Evolutionary conservation across 371 early-diverging fungal species (phyloP), one percentile per base, ranked within the genome.

Genomic region (Nematocida minor): DNA sequence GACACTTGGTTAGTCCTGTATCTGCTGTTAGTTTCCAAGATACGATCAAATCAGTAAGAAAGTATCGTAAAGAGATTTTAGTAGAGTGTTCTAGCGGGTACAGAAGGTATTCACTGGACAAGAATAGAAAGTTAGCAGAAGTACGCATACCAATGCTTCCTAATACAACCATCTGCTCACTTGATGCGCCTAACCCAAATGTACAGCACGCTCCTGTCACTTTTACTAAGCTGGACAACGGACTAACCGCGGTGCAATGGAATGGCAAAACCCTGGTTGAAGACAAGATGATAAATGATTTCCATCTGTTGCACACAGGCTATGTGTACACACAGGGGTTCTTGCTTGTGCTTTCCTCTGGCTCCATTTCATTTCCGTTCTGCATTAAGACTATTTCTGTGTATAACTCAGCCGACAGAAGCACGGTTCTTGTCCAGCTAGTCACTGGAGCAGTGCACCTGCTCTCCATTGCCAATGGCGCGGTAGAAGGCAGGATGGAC

Each of bases 401-500:
- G 16, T 68, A 55, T 55, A 55, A 53, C 29, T 31, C 49, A 44
- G 29, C 40, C 4, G 31, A 20, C 16, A 34, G 55, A 38, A 63
- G 64, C 31, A 54, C 63, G n/a, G 41, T 74, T 4, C 64, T 64
- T 53, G 64, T 74, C 7, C 66, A 63, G 34, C 54, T 74, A 25
- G 7, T 16, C 2, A 29, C 9, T 48, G 63, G 66, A 11, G 16
- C 14, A 1, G 20, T 64, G 4, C 49, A 74, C 44, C 36, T 74
- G 3, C 34, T 74, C 9, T 60, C 36, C 29, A 34, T 74, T n/a
- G 55, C 31, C 20, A 64, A 74, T 25, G 77, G 44, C 2, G 29
- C 9, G 31, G 40, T 70, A 36, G 38, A 25, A 18, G 41, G 67
- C 14, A 54, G 55, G 6, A 7, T 40, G 25, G 54, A 53, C 4